Evolutionary conservation across 345 rosid genomes (phyloP), one percentile per base, ranked within the genome.

Genomic region (Trapa incisa): DNA sequence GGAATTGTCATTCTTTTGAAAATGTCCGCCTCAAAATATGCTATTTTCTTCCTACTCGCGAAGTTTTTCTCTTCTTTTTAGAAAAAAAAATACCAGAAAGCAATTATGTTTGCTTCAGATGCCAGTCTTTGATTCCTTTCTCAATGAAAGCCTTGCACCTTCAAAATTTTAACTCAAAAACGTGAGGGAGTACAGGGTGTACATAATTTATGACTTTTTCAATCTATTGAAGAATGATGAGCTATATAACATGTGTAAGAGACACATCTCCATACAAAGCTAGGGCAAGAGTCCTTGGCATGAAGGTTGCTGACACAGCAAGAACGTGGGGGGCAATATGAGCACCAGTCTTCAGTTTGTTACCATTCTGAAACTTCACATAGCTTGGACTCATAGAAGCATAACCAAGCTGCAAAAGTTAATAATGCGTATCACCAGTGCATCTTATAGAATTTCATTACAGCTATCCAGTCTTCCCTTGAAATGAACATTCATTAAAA

Each of bases 321-420:
- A 94, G 96, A 76, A 94, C 82, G 78, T 94, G 97, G 37, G 97
- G 99, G 70, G 99, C 97, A 97, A 94, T 94, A 70, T 70, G 43
- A 68, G 67, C 77, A 74, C 83, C 87, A 75, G 70, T 69, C 68
- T 81, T 76, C 57, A 86, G 75, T 62, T 84, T 71, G 38, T 69
- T 80, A 66, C 82, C 82, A 15, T 70, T 70, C 58, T 71, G 66
- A 62, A 69, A 67, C 64, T 65, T 75, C 62, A 68, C 75, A 42
- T 7, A 2, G 7, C 48, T 45, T 45, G 48, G 13, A 78, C 74
- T 80, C 74, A 74, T 17, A 14, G 87, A 77, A 77, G 76, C 76
- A 64, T 70, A 66, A 74, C 76, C 88, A 64, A 94, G 81, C 96
- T 94, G 91, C 83, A 83, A 71, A 61, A 45, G 48, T 45, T 45